Conservation (phyloP, 2,329 filamentous ascomycete species). For the Fonsecaea nubica region DNA sequence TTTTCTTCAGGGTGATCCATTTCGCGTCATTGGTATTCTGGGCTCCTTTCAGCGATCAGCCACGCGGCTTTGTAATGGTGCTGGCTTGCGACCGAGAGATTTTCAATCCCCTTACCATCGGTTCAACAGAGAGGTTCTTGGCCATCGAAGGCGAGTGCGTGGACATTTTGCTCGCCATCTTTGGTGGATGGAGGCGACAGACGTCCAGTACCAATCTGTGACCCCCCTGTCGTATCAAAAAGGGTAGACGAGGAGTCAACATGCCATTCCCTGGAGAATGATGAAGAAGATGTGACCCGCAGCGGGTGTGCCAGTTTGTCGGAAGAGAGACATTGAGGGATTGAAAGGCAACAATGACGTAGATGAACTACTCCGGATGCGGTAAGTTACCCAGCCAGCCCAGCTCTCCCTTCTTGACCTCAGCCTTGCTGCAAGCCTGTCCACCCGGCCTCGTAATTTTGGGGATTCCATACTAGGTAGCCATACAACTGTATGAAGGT, state of each 20-base stretch:
- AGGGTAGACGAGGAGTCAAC: background rate
- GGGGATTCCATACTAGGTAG: background rate
- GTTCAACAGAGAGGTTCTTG: constrained; percentile 36
- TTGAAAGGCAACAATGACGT: background rate
- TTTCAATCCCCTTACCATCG: constrained; percentile 31
- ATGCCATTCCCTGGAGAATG: background rate
- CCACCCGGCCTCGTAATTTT: background rate
- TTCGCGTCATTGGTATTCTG: constrained; percentile 58
- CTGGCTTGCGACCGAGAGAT: background rate
- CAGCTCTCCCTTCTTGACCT: background rate
- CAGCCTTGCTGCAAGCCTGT: background rate
- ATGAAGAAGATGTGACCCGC: background rate
- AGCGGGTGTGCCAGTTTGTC: background rate
- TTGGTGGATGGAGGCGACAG: background rate
- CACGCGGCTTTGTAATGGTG: constrained; percentile 3
- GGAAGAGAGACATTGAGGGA: background rate
- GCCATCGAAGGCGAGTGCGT: constrained; percentile 36
- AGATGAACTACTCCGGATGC: background rate
- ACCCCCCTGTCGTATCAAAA: background rate
- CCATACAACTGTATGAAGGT: background rate
- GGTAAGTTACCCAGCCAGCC: background rate
- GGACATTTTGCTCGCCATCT: constrained; percentile 39
- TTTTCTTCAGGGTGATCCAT: constrained; percentile 53
- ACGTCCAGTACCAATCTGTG: background rate
- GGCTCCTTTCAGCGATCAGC: constrained; percentile 69